Base-by-base conservation (phyloP, 352 stramenopile species). In the Globisporangium cederbergense region DNA sequence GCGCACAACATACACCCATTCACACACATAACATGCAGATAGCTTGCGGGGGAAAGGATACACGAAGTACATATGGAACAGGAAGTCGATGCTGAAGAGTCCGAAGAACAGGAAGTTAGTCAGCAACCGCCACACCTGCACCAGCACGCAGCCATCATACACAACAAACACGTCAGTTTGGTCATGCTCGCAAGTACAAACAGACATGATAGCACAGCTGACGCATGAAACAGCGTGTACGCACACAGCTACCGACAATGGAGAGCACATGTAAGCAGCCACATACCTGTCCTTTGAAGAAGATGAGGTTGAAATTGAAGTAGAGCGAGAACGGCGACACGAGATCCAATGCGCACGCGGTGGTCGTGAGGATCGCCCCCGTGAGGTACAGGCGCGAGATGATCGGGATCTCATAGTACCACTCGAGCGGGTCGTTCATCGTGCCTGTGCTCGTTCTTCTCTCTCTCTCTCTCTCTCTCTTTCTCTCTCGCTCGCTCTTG, bases 21-120 rank as follows among this genome's bases (percentile, higher is more conserved):
- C 36, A 61, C 30, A 32, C 20, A 60, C 25, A 10, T 28, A 57
- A 46, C 20, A 25, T 51, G 28, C 30, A 69, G 20, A 20, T 11
- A n/a, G 5, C 32, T 71, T 70, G 60, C 63, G 71, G 42, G 91
- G 38, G 45, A 57, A 62, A 69, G 58, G 57, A 65, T 83, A 96
- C 88, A 99, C 87, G 79, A 99, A 99, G 82, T 99, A 99, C 97
- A 99, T 99, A 83, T 99, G 97, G 78, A 99, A 99, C 46, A 99
- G 76, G 75, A 99, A 99, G 68, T 99, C 97, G 46, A 99, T 84
- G 54, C 93, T 98, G 66, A 99, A 99, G 58, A 98, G 89, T 20
- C 98, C 98, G 77, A 99, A 99, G 87, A 99, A 99, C 50, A 99
- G 76, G 79, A 99, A 99, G 54, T 97, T 98, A 56, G 96, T 99